Percentiles rank a stretch among this genome's conserved stretches.
Conservation (phyloP, 2,329 filamentous ascomycete species). For the Fusarium nisikadoi region DNA sequence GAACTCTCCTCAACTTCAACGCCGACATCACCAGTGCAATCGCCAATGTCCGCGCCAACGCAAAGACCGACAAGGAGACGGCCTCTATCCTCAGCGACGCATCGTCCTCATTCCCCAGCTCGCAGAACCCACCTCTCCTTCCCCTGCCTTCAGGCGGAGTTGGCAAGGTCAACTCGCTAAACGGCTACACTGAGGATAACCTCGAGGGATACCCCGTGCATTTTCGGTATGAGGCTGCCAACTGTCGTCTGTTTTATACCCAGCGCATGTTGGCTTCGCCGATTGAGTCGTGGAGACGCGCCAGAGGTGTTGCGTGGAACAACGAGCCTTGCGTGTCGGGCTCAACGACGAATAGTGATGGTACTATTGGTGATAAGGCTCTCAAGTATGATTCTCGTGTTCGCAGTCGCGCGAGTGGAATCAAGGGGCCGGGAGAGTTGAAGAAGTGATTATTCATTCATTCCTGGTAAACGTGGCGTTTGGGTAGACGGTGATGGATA, state of each 20-base stretch:
- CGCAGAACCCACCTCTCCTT: constrained; percentile 27
- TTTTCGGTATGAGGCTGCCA: constrained; percentile 69
- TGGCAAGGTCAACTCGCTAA: constrained; percentile 38
- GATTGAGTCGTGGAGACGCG: constrained; percentile 60
- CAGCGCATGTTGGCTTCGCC: constrained; percentile 62
- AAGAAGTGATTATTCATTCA: constrained; percentile 20
- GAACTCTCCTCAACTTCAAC: constrained; percentile 48
- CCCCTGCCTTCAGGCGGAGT: constrained; percentile 50
- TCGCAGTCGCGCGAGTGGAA: constrained; percentile 30
- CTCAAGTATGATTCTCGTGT: constrained; percentile 33
- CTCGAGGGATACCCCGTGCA: constrained; percentile 53
- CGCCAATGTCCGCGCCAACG: constrained; percentile 11
- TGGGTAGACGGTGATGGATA: not conserved
- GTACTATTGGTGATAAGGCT: constrained; percentile 29
- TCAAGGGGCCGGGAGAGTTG: constrained; percentile 34
- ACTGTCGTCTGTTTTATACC: constrained; percentile 71
- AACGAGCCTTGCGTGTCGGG: constrained; percentile 33
- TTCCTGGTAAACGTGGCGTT: constrained; percentile 3
- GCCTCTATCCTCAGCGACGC: constrained; percentile 14
- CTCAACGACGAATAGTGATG: constrained; percentile 31
- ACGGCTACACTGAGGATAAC: constrained; percentile 34
- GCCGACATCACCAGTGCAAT: constrained; percentile 20
- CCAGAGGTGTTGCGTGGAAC: constrained; percentile 30
- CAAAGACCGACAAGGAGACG: constrained; percentile 16
- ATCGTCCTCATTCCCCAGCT: constrained; percentile 24